These are phyloP conservation scores for Parasitella parasitica DNA, from an alignment of 371 early-diverging fungal genomes.

Conservation along the genomic window DNA sequence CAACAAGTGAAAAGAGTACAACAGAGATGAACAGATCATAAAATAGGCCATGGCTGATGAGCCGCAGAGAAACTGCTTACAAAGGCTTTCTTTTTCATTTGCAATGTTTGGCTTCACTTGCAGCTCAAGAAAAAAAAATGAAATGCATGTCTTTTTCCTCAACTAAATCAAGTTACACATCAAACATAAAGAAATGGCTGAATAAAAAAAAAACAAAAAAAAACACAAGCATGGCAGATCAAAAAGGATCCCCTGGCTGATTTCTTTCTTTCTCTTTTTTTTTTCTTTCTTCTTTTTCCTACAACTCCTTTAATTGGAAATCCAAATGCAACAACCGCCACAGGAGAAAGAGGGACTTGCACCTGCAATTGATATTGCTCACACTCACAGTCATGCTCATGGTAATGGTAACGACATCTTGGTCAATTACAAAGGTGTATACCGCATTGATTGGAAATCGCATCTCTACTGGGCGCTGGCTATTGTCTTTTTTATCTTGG, in stretches of 20 bases:
- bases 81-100: no score
- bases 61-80: no score
- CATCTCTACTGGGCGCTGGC: constrained; percentile 10
- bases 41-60: no score
- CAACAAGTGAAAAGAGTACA: no score
- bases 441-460: constrained; percentile 6
- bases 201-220: neutral
- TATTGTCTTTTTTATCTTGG: constrained; percentile 4
- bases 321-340: constrained; percentile 27
- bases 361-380: neutral
- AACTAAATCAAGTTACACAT: no score
- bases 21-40: no score
- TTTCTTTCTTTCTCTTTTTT: no score
- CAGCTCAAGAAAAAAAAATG: no score
- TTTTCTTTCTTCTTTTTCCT: constrained; percentile 8
- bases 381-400: no score
- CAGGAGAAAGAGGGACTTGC: neutral
- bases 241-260: neutral
- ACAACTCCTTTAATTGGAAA: constrained; percentile 34
- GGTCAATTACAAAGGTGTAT: neutral
- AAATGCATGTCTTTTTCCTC: no score
- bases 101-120: no score
- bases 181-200: neutral
- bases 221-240: neutral
- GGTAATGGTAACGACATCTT: neutral